Conservation (phyloP, 2,329 filamentous ascomycete species). For the Microdochium trichocladiopsis region DNA sequence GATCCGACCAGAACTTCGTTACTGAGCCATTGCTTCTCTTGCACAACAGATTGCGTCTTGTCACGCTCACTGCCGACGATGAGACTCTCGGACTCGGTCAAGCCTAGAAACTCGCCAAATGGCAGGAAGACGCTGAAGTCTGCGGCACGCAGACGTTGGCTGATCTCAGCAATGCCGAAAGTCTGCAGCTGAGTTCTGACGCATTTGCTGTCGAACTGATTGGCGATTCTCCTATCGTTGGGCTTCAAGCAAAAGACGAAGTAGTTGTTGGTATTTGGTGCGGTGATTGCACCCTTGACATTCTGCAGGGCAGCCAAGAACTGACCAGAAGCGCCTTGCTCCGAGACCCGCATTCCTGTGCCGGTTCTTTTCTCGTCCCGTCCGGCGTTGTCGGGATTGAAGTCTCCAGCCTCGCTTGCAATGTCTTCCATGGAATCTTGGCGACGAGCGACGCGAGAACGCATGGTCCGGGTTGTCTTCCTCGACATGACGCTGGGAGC, state of each 20-base stretch:
- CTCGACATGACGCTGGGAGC: slow-evolving; percentile 87
- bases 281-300: slow-evolving; percentile 78
- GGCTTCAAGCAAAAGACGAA: slow-evolving; percentile 97
- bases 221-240: slow-evolving; percentile 93
- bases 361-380: slow-evolving; percentile 31
- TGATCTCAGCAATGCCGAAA: slow-evolving; percentile 94
- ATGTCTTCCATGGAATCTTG: slow-evolving; percentile 37
- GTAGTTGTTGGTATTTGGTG: slow-evolving; percentile 82
- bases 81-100: slow-evolving; percentile 76
- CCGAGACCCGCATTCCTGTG: slow-evolving; percentile 28
- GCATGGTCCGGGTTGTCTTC: slow-evolving; percentile 45
- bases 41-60: slow-evolving; percentile 84
- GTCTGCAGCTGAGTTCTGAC: slow-evolving; percentile 92
- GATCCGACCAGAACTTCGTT: slow-evolving; percentile 89
- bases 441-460: slow-evolving; percentile 26
- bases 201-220: slow-evolving; percentile 98
- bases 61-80: slow-evolving; percentile 90
- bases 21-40: slow-evolving; percentile 84
- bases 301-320: slow-evolving; percentile 86
- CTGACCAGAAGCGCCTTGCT: slow-evolving; percentile 87
- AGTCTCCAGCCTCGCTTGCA: slow-evolving; percentile 42
- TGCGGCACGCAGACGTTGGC: slow-evolving; percentile 82
- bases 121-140: slow-evolving; percentile 96
- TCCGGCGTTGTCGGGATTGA: slow-evolving; percentile 9
- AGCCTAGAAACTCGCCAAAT: slow-evolving; percentile 88